Conservation (phyloP, 2,329 filamentous ascomycete genomes). For the Apiospora phragmitis region DNA sequence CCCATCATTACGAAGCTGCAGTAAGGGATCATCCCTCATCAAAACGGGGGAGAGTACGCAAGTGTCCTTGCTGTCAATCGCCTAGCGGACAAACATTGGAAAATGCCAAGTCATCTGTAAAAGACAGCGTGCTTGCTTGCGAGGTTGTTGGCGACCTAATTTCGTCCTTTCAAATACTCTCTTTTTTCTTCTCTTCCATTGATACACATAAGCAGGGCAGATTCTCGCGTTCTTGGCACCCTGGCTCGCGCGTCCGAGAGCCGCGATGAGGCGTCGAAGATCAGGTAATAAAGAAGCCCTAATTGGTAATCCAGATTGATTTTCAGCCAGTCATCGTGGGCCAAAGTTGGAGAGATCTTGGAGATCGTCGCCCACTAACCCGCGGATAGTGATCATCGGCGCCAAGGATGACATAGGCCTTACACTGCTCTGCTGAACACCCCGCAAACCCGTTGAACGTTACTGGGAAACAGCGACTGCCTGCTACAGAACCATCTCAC, state of each 20-base stretch:
- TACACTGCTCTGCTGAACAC: neutral
- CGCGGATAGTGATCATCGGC: neutral
- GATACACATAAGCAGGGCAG: neutral
- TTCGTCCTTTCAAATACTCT: neutral
- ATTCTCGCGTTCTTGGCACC: neutral
- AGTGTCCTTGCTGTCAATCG: neutral
- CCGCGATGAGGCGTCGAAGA: neutral
- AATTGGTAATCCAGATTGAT: neutral
- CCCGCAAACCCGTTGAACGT: neutral
- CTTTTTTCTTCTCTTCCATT: neutral
- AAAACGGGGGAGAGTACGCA: neutral
- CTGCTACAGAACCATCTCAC: neutral
- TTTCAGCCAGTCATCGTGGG: neutral
- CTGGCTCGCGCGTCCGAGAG: neutral
- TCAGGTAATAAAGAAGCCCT: neutral
- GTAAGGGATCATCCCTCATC: neutral
- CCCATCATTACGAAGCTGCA: neutral
- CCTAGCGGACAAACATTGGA: neutral
- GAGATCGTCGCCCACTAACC: slow-evolving; percentile 1
- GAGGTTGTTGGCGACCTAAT: neutral
- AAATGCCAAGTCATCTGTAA: neutral
- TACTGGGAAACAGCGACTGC: neutral
- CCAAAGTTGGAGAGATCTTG: slow-evolving; percentile 3
- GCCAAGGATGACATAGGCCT: slow-evolving; percentile 5
- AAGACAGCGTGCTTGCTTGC: neutral